Base-by-base conservation (phyloP, 2,329 filamentous ascomycete genomes). In the Westerdykella sp. region DNA sequence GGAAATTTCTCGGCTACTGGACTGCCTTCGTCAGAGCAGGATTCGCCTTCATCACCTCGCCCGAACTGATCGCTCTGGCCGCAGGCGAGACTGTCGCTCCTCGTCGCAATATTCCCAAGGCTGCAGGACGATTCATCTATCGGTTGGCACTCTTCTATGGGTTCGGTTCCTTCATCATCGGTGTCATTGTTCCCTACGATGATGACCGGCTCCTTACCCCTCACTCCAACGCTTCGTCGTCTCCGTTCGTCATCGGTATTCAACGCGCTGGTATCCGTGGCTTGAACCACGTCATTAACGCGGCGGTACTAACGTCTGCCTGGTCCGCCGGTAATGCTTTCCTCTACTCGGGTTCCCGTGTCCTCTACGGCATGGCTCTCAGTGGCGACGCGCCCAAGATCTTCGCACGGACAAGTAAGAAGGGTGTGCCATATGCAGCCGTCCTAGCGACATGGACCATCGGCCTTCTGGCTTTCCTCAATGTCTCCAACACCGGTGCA, bases 211-310 rank as follows among this genome's bases (percentile, higher is more conserved):
- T 83, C 2, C 53, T 64, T 1, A 60, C 53, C 37, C 51, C 53
- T 1, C 48, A 40, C 34, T 62, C 59, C n/a, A 63, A 64, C 42
- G 63, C 63, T 15, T 56, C 60, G 2, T 59, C 60, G 7, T 65
- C 62, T 6, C 62, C 63, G 3, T 66, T 66, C 39, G 84, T 90
- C 43, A 85, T 88, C 49, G 85, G 84, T 14, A 81, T 84, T 14
- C 71, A 75, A 1, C 74, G 79, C 23, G 85, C 84, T 2, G 83
- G 84, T 0, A 81, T 89, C 45, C 71, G 69, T 6, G 82, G 76
- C 6, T 74, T 89, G 5, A 82, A 84, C 0, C 81, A 79, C 2
- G 76, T 89, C 36, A 82, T 90, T 63, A 91, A 91, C 59, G 85
- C 84, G 23, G 73, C 88, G 10, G 80, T 90, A 49, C 73, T 89